Percentiles rank a stretch among this genome's conserved stretches.
These are phyloP conservation scores for Lactifluus pinguis DNA, from an alignment of 768 basidiomycete genomes.

Conservation along the genomic window DNA sequence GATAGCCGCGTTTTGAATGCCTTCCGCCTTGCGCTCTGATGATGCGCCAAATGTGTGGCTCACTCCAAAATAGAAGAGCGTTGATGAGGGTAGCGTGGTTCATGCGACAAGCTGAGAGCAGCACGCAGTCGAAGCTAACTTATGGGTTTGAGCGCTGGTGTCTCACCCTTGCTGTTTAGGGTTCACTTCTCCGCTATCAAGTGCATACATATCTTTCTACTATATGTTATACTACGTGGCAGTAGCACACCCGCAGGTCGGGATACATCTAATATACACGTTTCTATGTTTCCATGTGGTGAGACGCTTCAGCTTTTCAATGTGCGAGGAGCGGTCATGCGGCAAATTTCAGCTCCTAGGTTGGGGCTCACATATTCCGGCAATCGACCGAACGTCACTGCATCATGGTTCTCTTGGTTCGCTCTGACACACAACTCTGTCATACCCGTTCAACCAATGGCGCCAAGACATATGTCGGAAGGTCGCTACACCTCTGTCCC, in stretches of 20 bases:
- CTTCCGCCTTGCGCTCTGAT: constrained; percentile 28
- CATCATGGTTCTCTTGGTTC: not conserved
- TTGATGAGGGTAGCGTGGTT: not conserved
- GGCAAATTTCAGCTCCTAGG: not conserved
- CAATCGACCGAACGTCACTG: not conserved
- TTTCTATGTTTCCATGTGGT: not conserved
- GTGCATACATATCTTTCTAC: constrained; percentile 1
- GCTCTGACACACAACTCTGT: not conserved
- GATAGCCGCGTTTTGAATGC: constrained; percentile 29
- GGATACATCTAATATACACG: not conserved
- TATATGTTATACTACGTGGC: constrained; percentile 13
- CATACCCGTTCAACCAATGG: not conserved
- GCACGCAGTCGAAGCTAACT: not conserved
- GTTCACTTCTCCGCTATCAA: not conserved
- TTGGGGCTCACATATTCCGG: not conserved
- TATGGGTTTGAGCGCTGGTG: not conserved
- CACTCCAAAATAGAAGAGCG: not conserved
- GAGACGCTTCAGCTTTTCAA: not conserved
- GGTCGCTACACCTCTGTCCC: not conserved
- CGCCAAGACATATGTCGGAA: not conserved
- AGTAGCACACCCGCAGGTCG: not conserved
- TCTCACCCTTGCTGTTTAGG: constrained; percentile 1
- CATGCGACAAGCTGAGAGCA: not conserved
- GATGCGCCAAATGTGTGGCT: not conserved
- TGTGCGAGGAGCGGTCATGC: not conserved